These are phyloP conservation scores for Hymenoscyphus repandus DNA, from an alignment of 2,329 filamentous ascomycete species.

Conservation along the genomic window DNA sequence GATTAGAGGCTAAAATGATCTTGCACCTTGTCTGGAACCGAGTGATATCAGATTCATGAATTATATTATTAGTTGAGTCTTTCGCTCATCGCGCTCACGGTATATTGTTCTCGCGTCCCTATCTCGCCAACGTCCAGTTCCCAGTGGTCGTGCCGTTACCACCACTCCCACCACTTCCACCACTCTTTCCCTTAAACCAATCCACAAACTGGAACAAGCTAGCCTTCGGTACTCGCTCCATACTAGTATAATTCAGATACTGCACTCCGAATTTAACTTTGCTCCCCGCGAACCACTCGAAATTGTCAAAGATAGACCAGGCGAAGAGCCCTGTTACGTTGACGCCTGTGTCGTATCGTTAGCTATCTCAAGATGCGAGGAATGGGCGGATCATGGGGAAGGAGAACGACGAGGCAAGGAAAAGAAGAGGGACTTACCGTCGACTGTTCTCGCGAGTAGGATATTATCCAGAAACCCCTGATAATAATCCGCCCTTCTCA, in stretches of 20 bases:
- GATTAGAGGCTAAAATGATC: too few relatives aligned
- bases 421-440: constrained; percentile 37
- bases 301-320: constrained; percentile 73
- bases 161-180: constrained; percentile 7
- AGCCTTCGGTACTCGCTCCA: constrained; percentile 27
- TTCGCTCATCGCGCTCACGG: too few relatives aligned
- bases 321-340: constrained; percentile 77
- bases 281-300: constrained; percentile 37
- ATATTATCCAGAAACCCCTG: constrained; percentile 64
- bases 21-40: too few relatives aligned
- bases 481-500: constrained; percentile 76
- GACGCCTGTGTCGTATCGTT: constrained; percentile 52
- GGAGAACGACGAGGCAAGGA: background rate
- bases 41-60: too few relatives aligned
- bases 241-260: constrained; percentile 34
- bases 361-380: too few relatives aligned
- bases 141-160: background rate
- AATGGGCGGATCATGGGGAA: too few relatives aligned
- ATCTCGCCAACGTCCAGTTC: background rate
- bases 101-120: background rate
- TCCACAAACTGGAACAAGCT: constrained; percentile 28
- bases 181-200: constrained; percentile 25
- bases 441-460: constrained; percentile 62
- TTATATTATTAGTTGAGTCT: too few relatives aligned
- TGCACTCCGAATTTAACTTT: constrained; percentile 24